These are phyloP conservation scores for Pythium dissimile DNA, from an alignment of 352 stramenopile species.

Conservation along the genomic window DNA sequence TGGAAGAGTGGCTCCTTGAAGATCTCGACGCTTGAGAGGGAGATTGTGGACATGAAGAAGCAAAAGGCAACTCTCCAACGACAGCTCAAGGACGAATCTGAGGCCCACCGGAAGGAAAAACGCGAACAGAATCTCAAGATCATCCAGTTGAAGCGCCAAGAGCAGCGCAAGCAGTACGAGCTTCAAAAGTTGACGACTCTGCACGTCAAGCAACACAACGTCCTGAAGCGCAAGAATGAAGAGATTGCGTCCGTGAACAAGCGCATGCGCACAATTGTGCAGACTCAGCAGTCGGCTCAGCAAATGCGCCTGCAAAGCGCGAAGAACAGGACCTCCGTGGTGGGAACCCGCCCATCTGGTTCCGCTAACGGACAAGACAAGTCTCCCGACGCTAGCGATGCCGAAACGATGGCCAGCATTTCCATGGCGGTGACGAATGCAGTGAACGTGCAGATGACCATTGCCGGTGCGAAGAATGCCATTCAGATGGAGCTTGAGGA, in stretches of 20 bases:
- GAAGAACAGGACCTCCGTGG: conserved; percentile 5
- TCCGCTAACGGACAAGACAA: not conserved
- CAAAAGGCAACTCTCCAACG: conserved; percentile 40
- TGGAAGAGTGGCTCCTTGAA: conserved; percentile 39
- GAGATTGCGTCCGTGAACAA: conserved; percentile 44
- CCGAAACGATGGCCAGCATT: conserved; percentile 25
- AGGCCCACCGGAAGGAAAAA: conserved; percentile 41
- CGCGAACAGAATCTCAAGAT: conserved; percentile 42
- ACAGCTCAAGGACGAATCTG: conserved; percentile 33
- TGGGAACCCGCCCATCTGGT: not conserved
- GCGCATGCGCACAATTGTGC: conserved; percentile 30
- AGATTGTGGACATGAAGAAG: conserved; percentile 48
- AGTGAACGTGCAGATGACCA: conserved; percentile 43
- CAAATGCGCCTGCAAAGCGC: conserved; percentile 25
- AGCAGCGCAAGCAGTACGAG: conserved; percentile 55
- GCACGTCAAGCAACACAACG: conserved; percentile 39
- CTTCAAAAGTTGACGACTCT: conserved; percentile 41
- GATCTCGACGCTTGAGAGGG: conserved; percentile 43
- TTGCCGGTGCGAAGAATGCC: conserved; percentile 41
- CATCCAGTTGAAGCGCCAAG: conserved; percentile 49
- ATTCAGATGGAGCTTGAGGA: conserved; percentile 52
- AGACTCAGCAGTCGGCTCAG: conserved; percentile 25
- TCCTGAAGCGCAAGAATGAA: conserved; percentile 63
- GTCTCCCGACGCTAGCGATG: conserved; percentile 2
- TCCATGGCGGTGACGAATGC: conserved; percentile 35